phyloP scores from a whole-genome alignment of 306 rosid genomes.

The Rosa lucieae region DNA sequence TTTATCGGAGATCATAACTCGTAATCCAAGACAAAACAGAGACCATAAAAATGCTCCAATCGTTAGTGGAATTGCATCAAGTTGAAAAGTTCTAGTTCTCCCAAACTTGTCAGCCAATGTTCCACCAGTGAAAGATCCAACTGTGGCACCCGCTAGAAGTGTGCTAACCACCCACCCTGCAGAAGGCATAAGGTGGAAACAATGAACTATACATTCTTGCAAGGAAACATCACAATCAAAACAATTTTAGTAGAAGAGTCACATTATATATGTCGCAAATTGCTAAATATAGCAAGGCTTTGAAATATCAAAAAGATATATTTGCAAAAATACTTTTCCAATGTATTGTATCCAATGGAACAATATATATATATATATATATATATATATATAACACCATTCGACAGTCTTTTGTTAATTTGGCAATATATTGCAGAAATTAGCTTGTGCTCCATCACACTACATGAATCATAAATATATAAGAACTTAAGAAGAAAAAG shows the following conservation, averaged over 20 bases:
- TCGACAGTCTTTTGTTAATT: background rate
- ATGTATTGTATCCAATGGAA: background rate
- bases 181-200: constrained; percentile 25
- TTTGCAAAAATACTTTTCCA: background rate
- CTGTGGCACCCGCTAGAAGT: constrained; percentile 80
- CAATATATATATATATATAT: too few relatives aligned
- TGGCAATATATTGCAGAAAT: background rate
- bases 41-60: constrained; percentile 86
- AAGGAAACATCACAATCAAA: background rate
- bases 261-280: background rate
- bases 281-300: background rate
- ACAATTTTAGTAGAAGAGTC: background rate
- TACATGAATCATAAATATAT: background rate
- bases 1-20: constrained; percentile 21
- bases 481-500: background rate
- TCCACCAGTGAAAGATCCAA: constrained; percentile 94
- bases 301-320: background rate
- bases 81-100: constrained; percentile 78
- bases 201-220: constrained; percentile 24
- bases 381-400: background rate
- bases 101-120: constrained; percentile 94
- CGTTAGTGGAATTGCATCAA: constrained; percentile 81
- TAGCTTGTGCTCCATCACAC: background rate
- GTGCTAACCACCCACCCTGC: constrained; percentile 95
- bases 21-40: constrained; percentile 20